Percentiles rank a stretch among this genome's conserved stretches.
Conservation (phyloP, 2,329 filamentous ascomycete species). For the Monosporascus sp. region DNA sequence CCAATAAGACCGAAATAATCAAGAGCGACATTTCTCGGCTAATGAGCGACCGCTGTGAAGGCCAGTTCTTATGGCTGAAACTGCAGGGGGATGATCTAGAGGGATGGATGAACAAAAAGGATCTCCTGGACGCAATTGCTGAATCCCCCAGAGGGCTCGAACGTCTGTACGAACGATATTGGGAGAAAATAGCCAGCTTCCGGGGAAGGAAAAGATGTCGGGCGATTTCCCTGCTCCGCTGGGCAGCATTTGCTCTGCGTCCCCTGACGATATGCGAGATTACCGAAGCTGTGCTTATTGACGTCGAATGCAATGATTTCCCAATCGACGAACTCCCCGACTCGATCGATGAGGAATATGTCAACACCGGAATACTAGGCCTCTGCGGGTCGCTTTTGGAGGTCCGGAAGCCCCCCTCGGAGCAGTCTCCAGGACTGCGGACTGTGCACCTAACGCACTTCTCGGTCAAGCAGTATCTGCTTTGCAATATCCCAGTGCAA, state of each 20-base stretch:
- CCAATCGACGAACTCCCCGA: slow-evolving; percentile 8
- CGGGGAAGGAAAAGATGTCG: slow-evolving; percentile 11
- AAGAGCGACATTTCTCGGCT: slow-evolving; percentile 12
- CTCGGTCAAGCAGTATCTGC: not conserved
- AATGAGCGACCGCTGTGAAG: slow-evolving; percentile 24
- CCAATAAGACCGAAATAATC: slow-evolving; percentile 16
- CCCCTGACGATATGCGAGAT: slow-evolving; percentile 7
- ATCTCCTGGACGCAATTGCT: slow-evolving; percentile 22
- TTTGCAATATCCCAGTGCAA: no score
- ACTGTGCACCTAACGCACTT: slow-evolving; percentile 12
- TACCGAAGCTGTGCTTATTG: slow-evolving; percentile 4
- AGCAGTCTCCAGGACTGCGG: not conserved
- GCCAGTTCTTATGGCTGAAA: slow-evolving; percentile 30
- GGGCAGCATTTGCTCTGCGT: slow-evolving; percentile 19
- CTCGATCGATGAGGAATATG: slow-evolving; percentile 5
- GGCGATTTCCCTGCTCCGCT: slow-evolving; percentile 24
- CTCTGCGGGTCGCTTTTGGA: slow-evolving; percentile 9
- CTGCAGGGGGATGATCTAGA: slow-evolving; percentile 22
- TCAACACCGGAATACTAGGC: slow-evolving; percentile 6
- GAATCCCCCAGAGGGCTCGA: slow-evolving; percentile 22
- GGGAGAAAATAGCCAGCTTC: slow-evolving; percentile 16
- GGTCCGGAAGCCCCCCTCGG: not conserved
- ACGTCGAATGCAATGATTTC: not conserved
- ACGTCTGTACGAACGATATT: slow-evolving; percentile 26
- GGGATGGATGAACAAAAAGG: slow-evolving; percentile 20